Base-by-base conservation (phyloP, 257 asterid species). In the Gentiana macrophylla region DNA sequence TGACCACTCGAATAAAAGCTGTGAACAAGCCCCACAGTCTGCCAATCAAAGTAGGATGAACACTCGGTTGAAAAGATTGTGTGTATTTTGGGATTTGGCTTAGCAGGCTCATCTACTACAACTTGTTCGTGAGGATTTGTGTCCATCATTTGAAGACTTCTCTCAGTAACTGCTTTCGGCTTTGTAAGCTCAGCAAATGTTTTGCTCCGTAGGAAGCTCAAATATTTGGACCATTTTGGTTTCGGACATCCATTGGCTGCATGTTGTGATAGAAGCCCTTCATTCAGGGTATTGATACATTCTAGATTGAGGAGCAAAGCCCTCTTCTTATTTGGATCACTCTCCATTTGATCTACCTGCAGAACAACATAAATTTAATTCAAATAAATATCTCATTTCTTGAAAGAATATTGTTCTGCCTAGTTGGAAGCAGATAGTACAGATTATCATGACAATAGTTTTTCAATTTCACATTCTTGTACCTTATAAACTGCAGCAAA, bases 41-140 rank as follows among this genome's bases (percentile, higher is more conserved):
- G 98, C 98, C 96, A 91, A 75, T 91, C 98, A 34, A 87, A 87
- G 75, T 91, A 87, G 61, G 95, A 62, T 36, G 91, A 68, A 72
- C 97, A 92, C 68, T 92, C 98, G 3, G 98, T 85, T 8, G 94
- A 92, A 70, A 92, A 92, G 62, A 92, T 67, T 38, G 98, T 92
- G 62, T 92, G 98, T 56, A 92, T 87, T 73, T 81, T 85, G 2
- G 98, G 94, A 49, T 70, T 54, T 11, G 83, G 59, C 69, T 79
- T 91, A 61, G 44, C 79, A 1, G 84, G 80, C 37, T 77, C 93
- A 43, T 74, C 76, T 61, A 50, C 77, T 61, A 50, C 77, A 52
- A 68, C 80, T 75, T 77, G 75, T 64, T 66, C 73, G 50, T 59
- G 79, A 45, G 65, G 70, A 35, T 62, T 50, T 37, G 62, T 62